Evolutionary conservation across 495 filamentous ascomycete genomes (phyloP).

Genomic region (Hypoxylon cercidicola): DNA sequence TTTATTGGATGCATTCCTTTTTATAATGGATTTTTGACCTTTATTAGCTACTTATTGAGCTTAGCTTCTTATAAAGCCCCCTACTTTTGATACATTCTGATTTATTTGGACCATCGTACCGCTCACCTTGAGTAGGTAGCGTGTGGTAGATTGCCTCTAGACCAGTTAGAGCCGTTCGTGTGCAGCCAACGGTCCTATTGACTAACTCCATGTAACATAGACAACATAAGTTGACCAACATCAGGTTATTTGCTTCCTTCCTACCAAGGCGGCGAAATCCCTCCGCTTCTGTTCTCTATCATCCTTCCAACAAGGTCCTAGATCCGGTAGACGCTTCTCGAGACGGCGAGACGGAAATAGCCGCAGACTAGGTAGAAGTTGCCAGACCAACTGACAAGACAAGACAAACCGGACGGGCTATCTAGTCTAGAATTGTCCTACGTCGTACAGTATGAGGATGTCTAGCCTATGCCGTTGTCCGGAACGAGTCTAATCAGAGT

Average conservation of each 20-base stretch:
- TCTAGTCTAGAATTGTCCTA: background rate
- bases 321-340: too few species aligned
- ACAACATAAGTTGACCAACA: constrained; percentile 16
- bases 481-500: background rate
- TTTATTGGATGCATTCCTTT: too few species aligned
- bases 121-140: background rate
- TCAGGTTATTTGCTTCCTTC: background rate
- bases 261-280: constrained; percentile 2
- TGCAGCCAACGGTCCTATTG: background rate
- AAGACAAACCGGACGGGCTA: background rate
- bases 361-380: background rate
- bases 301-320: background rate
- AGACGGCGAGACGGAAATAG: background rate
- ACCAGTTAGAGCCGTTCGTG: background rate
- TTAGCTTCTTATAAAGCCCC: too few species aligned
- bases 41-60: too few species aligned
- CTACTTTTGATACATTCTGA: too few species aligned
- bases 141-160: background rate
- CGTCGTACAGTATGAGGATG: background rate
- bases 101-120: too few species aligned
- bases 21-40: too few species aligned
- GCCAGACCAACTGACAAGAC: background rate
- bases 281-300: constrained; percentile 15
- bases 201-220: constrained; percentile 1
- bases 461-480: background rate